Percentiles rank a stretch among this genome's conserved stretches.
These are phyloP conservation scores for Melanogaster broomeanus DNA, from an alignment of 768 basidiomycete genomes.

Conservation along the genomic window DNA sequence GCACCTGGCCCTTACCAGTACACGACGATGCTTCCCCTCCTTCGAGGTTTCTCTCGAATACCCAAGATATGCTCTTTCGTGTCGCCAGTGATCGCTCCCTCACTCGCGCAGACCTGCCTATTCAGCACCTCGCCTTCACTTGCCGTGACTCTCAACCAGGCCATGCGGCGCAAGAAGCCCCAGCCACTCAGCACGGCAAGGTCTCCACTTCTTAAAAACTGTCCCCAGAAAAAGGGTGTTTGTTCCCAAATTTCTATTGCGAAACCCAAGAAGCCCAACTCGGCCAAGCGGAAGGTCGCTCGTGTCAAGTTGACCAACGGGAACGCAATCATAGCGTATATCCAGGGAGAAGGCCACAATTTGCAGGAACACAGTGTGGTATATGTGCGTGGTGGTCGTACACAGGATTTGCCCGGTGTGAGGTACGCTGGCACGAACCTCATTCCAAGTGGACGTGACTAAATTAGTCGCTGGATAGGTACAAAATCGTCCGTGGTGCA, in stretches of 20 bases:
- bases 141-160: slow-evolving; percentile 80
- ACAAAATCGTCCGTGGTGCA: slow-evolving; percentile 93
- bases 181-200: slow-evolving; percentile 45
- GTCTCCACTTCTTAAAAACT: slow-evolving; percentile 78
- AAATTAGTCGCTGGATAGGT: slow-evolving; percentile 50
- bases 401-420: slow-evolving; percentile 97
- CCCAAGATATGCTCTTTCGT: slow-evolving; percentile 20
- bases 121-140: slow-evolving; percentile 67
- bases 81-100: background rate
- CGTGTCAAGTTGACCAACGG: slow-evolving; percentile 91
- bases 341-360: slow-evolving; percentile 97
- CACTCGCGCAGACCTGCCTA: slow-evolving; percentile 39
- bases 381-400: slow-evolving; percentile 89
- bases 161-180: slow-evolving; percentile 75
- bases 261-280: slow-evolving; percentile 98
- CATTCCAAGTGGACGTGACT: background rate
- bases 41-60: slow-evolving; percentile 18
- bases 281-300: slow-evolving; percentile 96
- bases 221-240: slow-evolving; percentile 91
- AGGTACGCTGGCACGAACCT: slow-evolving; percentile 55
- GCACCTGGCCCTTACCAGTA: background rate
- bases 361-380: slow-evolving; percentile 98
- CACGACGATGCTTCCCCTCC: slow-evolving; percentile 26
- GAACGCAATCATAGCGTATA: slow-evolving; percentile 88
- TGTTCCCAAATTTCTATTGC: slow-evolving; percentile 77